Percentiles rank a stretch among this genome's conserved stretches.
Evolutionary conservation across 768 basidiomycete genomes (phyloP).

Genomic region (Clitopilus hobsonii): DNA sequence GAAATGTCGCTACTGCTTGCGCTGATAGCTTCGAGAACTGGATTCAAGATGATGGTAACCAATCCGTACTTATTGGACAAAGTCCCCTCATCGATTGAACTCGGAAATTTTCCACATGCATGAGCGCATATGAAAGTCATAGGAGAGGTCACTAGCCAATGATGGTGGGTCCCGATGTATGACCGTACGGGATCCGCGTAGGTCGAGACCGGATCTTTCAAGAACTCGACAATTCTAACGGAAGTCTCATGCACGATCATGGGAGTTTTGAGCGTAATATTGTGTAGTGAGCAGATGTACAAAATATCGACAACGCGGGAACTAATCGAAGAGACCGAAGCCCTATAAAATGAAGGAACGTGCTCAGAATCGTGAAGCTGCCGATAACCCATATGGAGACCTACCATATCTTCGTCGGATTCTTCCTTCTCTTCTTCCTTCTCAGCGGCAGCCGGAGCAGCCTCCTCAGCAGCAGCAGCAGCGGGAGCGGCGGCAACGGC

Average conservation of each 20-base stretch:
- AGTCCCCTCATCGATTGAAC: background rate
- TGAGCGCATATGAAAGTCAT: conserved; percentile 2
- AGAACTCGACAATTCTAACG: conserved; percentile 4
- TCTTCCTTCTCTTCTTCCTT: conserved; percentile 83
- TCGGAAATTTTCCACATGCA: conserved; percentile 1
- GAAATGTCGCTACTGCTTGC: background rate
- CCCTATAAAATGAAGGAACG: conserved; percentile 47
- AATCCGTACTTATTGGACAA: background rate
- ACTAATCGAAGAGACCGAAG: conserved; percentile 91
- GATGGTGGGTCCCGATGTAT: background rate
- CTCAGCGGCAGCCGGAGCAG: conserved; percentile 59
- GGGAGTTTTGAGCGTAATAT: conserved; percentile 6
- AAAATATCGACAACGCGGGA: conserved; percentile 6
- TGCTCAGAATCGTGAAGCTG: conserved; percentile 6
- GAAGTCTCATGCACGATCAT: background rate
- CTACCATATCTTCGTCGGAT: conserved; percentile 86
- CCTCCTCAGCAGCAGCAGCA: conserved; percentile 52
- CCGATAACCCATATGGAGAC: conserved; percentile 18
- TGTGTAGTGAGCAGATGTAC: conserved; percentile 15
- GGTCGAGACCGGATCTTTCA: background rate
- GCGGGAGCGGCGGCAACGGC: conserved; percentile 67
- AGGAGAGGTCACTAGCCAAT: background rate
- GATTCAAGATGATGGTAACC: background rate
- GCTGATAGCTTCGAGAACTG: background rate
- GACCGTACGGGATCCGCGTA: background rate